Evolutionary conservation across 352 stramenopile genomes (phyloP), one percentile per base, ranked within the genome.

Genomic region (Phytophthora parvispora): DNA sequence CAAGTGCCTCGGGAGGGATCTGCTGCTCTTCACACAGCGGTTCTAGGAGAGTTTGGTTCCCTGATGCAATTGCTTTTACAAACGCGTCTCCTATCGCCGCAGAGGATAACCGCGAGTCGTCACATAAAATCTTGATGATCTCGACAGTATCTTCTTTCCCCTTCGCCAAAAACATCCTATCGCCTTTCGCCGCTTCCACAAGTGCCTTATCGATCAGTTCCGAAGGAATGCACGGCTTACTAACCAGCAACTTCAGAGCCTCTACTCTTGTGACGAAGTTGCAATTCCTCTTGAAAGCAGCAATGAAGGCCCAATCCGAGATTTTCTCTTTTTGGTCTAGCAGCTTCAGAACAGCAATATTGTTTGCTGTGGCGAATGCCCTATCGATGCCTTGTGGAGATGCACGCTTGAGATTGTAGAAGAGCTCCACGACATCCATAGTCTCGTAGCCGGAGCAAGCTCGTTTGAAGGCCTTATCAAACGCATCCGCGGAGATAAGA

Each of bases 311-410:
- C 24, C 38, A n/a, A 15, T 42, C 25, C 5, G 36, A 24, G 34
- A 61, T 50, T 12, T 42, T 50, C 20, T 50, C 54, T 15, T 61
- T 61, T 18, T 61, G 25, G 15, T 15, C 22, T 2, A 61, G 13
- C 9, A 51, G 5, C 16, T 50, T 20, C 8, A 50, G 5, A 10
- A 61, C 25, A 16, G 6, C 25, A 9, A n/a, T 18, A 40, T 60
- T 10, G 20, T 27, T 16, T 9, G 54, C 25, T 20, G 25, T n/a
- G 16, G 1, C 38, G 20, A 61, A 61, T 3, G 20, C 22, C n/a
- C 22, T 16, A 25, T 61, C 51, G 15, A 61, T 51, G 12, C 6
- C 36, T 38, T 61, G 24, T 20, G 36, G 12, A 12, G 54, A 51
- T 28, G 36, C 38, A 16, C 38, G 54, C 42, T 61, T 49, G 7